phyloP scores from a whole-genome alignment of 169 alveolate genomes.

The Plasmodium fragile region DNA sequence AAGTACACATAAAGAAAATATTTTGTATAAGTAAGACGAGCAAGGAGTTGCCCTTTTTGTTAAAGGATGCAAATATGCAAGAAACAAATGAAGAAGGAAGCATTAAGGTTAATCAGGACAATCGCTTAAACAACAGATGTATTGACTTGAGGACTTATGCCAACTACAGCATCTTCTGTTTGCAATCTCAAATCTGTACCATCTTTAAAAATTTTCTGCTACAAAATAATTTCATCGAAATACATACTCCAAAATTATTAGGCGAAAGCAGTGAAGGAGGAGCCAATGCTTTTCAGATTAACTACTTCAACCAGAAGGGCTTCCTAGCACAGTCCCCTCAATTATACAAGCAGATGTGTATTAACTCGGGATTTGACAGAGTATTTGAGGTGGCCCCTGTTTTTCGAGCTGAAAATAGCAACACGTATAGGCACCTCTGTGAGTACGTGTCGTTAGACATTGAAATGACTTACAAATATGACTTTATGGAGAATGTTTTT shows the following conservation, averaged over 20 bases:
- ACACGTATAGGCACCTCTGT: slow-evolving; percentile 99
- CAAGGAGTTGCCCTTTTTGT: slow-evolving; percentile 95
- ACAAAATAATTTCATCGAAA: slow-evolving; percentile 94
- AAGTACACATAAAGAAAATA: slow-evolving; percentile 90
- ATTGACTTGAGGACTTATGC: slow-evolving; percentile 97
- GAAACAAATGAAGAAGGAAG: slow-evolving; percentile 88
- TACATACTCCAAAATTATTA: slow-evolving; percentile 99
- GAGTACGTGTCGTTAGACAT: slow-evolving; percentile 99
- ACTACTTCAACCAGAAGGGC: slow-evolving; percentile 93
- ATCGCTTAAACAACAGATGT: slow-evolving; percentile 97
- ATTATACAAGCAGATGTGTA: slow-evolving; percentile 99
- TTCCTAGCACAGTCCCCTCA: slow-evolving; percentile 99
- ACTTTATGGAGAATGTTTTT: slow-evolving; percentile 97
- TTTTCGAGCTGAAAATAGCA: slow-evolving; percentile 99
- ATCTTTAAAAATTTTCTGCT: slow-evolving; percentile 94
- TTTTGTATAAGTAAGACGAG: slow-evolving; percentile 90
- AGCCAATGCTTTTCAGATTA: slow-evolving; percentile 95
- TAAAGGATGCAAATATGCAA: slow-evolving; percentile 96
- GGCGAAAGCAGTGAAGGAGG: slow-evolving; percentile 99
- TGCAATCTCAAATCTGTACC: slow-evolving; percentile 95
- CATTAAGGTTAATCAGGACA: slow-evolving; percentile 95
- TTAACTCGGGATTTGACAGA: slow-evolving; percentile 95
- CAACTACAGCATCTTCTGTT: slow-evolving; percentile 94
- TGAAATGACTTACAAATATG: slow-evolving; percentile 97
- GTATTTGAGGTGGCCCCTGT: slow-evolving; percentile 99